A percentile compares a stretch with the other conserved stretches of the same genome.
Conservation (phyloP, 179 eudicot genomes). For the Sideroxylon spinosum region DNA sequence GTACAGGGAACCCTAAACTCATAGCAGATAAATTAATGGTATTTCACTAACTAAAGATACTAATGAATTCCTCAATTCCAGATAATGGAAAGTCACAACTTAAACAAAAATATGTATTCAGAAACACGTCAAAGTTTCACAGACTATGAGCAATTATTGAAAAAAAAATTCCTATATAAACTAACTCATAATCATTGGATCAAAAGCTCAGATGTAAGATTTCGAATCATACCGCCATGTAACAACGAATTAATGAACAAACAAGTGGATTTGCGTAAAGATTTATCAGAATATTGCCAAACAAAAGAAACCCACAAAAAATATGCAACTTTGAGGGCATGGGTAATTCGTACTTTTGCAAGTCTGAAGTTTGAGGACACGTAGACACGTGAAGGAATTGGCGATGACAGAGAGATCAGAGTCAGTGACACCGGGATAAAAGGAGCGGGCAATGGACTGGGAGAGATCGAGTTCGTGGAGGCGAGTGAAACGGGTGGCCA, state of each 20-base stretch:
- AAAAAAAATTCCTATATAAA: background rate
- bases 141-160: background rate
- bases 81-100: background rate
- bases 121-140: background rate
- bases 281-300: background rate
- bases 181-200: background rate
- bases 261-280: background rate
- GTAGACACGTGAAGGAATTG: conserved; percentile 47
- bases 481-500: conserved; percentile 62
- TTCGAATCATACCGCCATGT: background rate
- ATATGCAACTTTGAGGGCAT: background rate
- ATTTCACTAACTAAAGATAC: background rate
- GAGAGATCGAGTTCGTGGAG: conserved; percentile 64
- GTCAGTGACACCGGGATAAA: conserved; percentile 81
- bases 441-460: conserved; percentile 68
- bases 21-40: background rate
- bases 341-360: conserved; percentile 48
- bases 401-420: conserved; percentile 73
- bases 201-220: background rate
- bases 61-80: background rate
- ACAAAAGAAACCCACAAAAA: background rate
- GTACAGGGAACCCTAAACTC: background rate
- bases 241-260: background rate
- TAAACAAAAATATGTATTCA: background rate
- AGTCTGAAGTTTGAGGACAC: conserved; percentile 44